Evolutionary conservation across 2,329 filamentous ascomycete species (phyloP).

Genomic region (Penicillium aurantiogriseum): DNA sequence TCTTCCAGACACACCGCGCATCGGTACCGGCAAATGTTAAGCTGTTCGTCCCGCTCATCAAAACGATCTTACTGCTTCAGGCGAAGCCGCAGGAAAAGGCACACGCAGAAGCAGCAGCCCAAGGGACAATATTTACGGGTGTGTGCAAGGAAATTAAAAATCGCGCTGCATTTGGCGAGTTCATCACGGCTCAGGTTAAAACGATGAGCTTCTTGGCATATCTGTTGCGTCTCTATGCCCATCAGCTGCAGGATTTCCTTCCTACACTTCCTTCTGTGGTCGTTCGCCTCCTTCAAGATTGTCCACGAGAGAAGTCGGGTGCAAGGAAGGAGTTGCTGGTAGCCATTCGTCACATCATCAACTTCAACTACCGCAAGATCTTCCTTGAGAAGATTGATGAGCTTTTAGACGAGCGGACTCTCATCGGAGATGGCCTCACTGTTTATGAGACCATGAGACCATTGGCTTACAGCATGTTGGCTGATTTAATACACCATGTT

Average conservation of each 20-base stretch:
- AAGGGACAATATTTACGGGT: constrained; percentile 82
- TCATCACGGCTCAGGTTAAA: constrained; percentile 97
- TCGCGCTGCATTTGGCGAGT: constrained; percentile 89
- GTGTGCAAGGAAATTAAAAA: constrained; percentile 94
- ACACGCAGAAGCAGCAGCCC: constrained; percentile 77
- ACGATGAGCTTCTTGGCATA: constrained; percentile 99
- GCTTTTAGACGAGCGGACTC: constrained; percentile 84
- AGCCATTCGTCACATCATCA: constrained; percentile 96
- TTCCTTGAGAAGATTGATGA: constrained; percentile 95
- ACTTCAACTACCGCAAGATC: constrained; percentile 96
- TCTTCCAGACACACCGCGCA: constrained; percentile 87
- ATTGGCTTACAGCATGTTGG: constrained; percentile 95
- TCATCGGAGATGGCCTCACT: constrained; percentile 93
- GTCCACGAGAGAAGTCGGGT: constrained; percentile 88
- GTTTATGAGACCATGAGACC: constrained; percentile 97
- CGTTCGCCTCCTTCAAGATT: constrained; percentile 87
- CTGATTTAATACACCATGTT: constrained; percentile 95
- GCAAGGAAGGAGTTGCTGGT: constrained; percentile 93
- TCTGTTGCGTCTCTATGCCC: constrained; percentile 80
- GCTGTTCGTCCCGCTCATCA: constrained; percentile 90
- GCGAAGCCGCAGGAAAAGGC: constrained; percentile 91
- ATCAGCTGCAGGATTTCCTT: constrained; percentile 83
- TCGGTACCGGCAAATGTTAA: constrained; percentile 83
- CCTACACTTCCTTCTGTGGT: constrained; percentile 83
- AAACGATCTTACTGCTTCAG: constrained; percentile 81